These are phyloP conservation scores for Aspergillus transmontanensis DNA, from an alignment of 2,329 filamentous ascomycete genomes.

Conservation along the genomic window DNA sequence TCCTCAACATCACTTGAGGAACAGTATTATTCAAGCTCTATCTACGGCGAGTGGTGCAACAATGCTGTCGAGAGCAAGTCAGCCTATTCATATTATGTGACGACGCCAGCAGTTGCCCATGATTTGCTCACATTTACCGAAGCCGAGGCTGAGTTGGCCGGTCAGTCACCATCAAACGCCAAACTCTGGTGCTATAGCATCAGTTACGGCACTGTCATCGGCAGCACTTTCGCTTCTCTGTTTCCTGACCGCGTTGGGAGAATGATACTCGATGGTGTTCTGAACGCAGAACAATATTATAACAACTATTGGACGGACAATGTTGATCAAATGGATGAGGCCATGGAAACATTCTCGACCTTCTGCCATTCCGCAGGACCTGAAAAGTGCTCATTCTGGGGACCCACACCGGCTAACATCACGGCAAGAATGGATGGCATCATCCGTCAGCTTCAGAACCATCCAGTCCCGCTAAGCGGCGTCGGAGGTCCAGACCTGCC, in stretches of 20 bases:
- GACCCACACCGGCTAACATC: conserved; percentile 23
- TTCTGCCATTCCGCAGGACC: conserved; percentile 56
- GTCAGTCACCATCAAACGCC: conserved; percentile 6
- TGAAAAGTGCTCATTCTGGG: conserved; percentile 20
- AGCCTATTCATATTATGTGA: conserved; percentile 19
- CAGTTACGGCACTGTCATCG: conserved; percentile 52
- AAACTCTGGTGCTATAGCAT: conserved; percentile 55
- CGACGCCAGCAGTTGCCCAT: conserved; percentile 18
- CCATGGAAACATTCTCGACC: conserved; percentile 56
- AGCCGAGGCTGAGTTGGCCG: neutral
- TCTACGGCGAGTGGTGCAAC: conserved; percentile 24
- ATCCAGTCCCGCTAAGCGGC: conserved; percentile 9
- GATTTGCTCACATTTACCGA: conserved; percentile 10
- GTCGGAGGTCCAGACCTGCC: conserved; percentile 36
- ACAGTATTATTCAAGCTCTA: conserved; percentile 25
- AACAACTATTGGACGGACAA: conserved; percentile 51
- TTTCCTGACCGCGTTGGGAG: conserved; percentile 44
- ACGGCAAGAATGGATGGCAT: conserved; percentile 52
- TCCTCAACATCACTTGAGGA: conserved; percentile 34
- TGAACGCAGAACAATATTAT: conserved; percentile 52
- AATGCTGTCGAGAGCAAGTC: conserved; percentile 18
- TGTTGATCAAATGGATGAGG: conserved; percentile 57
- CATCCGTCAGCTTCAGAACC: conserved; percentile 21
- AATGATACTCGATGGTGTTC: conserved; percentile 47
- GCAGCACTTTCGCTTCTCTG: conserved; percentile 49